Conservation (phyloP, 805 yeast species). For the Metschnikowia hibisci region DNA sequence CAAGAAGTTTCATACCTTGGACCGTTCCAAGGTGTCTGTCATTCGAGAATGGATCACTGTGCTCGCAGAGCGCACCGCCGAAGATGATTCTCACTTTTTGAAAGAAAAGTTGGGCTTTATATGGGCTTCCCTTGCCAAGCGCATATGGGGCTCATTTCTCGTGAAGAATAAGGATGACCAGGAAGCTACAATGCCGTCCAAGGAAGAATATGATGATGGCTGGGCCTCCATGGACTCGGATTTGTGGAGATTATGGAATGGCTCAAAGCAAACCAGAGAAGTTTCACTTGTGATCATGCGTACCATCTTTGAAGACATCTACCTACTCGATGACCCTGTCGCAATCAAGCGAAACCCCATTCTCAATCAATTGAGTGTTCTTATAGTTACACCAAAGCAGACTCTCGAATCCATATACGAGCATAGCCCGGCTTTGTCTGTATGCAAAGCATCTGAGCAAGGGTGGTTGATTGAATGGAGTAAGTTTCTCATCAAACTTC, state of each 20-base stretch:
- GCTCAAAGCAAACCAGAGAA: conserved; percentile 62
- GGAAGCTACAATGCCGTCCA: conserved; percentile 25
- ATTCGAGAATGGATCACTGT: conserved; percentile 84
- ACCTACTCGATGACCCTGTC: conserved; percentile 84
- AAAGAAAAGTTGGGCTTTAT: conserved; percentile 85
- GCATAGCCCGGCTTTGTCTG: conserved; percentile 55
- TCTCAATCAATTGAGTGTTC: conserved; percentile 77
- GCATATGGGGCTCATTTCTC: conserved; percentile 83
- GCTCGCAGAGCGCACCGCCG: conserved; percentile 54
- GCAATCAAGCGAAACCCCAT: conserved; percentile 77
- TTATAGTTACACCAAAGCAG: conserved; percentile 69
- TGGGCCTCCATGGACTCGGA: conserved; percentile 88
- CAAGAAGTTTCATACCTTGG: conserved; percentile 51
- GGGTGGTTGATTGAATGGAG: conserved; percentile 90
- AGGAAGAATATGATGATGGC: conserved; percentile 53
- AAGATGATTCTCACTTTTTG: conserved; percentile 81
- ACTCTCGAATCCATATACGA: conserved; percentile 63
- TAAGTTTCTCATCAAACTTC: conserved; percentile 31
- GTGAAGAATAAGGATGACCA: conserved; percentile 27
- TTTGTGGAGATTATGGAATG: conserved; percentile 70
- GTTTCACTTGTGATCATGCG: conserved; percentile 73
- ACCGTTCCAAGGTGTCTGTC: conserved; percentile 54
- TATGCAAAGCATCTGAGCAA: conserved; percentile 62
- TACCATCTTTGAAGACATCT: conserved; percentile 89
- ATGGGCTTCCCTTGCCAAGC: conserved; percentile 89